A percentile compares a stretch with the other conserved stretches of the same genome.
These are phyloP conservation scores for Torrubiella hemipterigena DNA, from an alignment of 2,329 filamentous ascomycete species.

Conservation along the genomic window DNA sequence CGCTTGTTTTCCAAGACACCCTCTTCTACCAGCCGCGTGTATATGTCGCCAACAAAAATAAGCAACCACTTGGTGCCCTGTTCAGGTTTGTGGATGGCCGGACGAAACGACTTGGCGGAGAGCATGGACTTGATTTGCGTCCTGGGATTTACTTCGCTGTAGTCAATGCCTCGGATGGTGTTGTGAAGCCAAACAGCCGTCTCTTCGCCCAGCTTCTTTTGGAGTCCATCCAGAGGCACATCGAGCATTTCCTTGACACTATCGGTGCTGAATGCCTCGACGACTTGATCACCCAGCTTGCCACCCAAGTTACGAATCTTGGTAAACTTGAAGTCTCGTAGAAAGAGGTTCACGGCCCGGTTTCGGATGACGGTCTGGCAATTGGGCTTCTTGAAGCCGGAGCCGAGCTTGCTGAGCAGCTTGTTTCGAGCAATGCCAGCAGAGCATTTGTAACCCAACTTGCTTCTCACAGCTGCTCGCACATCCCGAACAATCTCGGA, in stretches of 20 bases:
- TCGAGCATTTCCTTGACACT: slow-evolving; percentile 62
- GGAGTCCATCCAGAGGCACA: slow-evolving; percentile 63
- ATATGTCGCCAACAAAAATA: slow-evolving; percentile 89
- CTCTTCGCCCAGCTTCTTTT: slow-evolving; percentile 69
- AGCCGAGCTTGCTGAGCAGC: slow-evolving; percentile 88
- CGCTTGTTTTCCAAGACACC: slow-evolving; percentile 79
- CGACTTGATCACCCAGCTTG: slow-evolving; percentile 81
- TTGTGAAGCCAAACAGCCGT: slow-evolving; percentile 78
- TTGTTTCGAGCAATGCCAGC: slow-evolving; percentile 85
- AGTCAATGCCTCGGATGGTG: slow-evolving; percentile 74
- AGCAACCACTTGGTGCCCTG: slow-evolving; percentile 76
- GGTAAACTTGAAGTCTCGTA: slow-evolving; percentile 80
- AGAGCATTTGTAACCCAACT: slow-evolving; percentile 81
- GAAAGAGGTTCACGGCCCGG: slow-evolving; percentile 66
- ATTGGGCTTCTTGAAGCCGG: slow-evolving; percentile 85
- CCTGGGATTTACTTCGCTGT: slow-evolving; percentile 76
- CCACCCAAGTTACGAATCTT: slow-evolving; percentile 93
- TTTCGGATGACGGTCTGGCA: slow-evolving; percentile 89
- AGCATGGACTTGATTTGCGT: slow-evolving; percentile 97
- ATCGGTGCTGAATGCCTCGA: slow-evolving; percentile 71
- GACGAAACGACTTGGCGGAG: slow-evolving; percentile 88
- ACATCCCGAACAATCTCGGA: slow-evolving; percentile 79
- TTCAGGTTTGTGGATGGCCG: slow-evolving; percentile 64
- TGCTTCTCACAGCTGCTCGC: slow-evolving; percentile 53
- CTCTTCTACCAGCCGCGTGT: slow-evolving; percentile 79